Base-by-base conservation (phyloP, 148 eudicot genomes). In the Rhododendron molle region DNA sequence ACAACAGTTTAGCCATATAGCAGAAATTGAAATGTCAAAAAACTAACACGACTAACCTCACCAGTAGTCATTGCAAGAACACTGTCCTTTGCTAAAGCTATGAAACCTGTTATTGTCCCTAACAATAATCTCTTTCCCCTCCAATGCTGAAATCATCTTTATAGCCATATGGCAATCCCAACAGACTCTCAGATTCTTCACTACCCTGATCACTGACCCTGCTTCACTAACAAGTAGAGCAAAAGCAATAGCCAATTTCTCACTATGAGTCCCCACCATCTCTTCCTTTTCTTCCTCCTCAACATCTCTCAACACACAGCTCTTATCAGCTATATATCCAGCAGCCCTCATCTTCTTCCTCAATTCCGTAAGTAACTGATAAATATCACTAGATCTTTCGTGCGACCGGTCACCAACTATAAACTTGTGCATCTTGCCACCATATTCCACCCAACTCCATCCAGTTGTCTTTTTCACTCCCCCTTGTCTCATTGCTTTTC, bases 201-300 rank as follows among this genome's bases (percentile, higher is more conserved):
- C 89, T 20, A 94, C 91, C 87, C 96, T 81, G 44, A 94, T 91
- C n/a, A 89, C 87, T 6, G 89, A 21, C 82, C 91, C 90, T 32
- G 87, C 74, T 83, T 91, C 91, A 84, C 89, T 90, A 72, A 93
- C 96, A 77, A 94, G 92, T 21, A 94, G 89, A 26, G 94, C 94
- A 52, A 93, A 94, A 85, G 92, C 87, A 76, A 94, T 86, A 2
- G 97, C 97, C 87, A 94, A 69, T 89, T 91, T 94, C 88, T 94
- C 96, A 49, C 95, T 93, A 85, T 94, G 96, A 21, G 77, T 84
- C 5, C 93, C 94, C 72, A 93, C 93, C 91, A 91, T 90, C 86
- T 94, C 95, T 88, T 94, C 95, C 85, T 91, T 93, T 82, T 94
- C 96, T 87, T 94, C 96, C 62, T 90, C 94, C 88, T 94, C 96